These are phyloP conservation scores for Malassezia caprae DNA, from an alignment of 1,284 basidiomycete genomes.

Conservation along the genomic window DNA sequence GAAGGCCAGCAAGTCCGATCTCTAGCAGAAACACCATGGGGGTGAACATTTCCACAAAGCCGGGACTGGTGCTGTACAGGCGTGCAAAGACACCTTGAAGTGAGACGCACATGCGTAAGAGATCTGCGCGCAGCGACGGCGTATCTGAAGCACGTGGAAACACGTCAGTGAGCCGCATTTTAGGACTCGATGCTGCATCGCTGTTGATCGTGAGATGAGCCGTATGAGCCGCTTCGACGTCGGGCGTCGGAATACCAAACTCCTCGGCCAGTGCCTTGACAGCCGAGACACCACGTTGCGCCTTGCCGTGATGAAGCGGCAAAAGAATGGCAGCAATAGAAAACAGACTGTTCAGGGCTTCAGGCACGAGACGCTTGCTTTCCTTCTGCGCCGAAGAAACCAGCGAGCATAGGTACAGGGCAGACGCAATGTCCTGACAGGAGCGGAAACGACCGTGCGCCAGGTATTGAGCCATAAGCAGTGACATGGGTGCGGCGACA, in stretches of 20 bases:
- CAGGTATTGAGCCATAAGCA: conserved; percentile 86
- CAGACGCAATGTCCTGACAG: conserved; percentile 66
- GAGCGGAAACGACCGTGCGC: conserved; percentile 69
- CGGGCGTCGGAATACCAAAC: conserved; percentile 41
- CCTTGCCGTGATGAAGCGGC: conserved; percentile 36
- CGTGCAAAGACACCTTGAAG: conserved; percentile 27
- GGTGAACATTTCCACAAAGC: conserved; percentile 39
- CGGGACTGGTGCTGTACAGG: conserved; percentile 34
- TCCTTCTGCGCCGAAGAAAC: conserved; percentile 64
- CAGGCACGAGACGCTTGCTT: conserved; percentile 79
- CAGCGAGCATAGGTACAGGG: conserved; percentile 77
- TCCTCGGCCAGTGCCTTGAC: conserved; percentile 32
- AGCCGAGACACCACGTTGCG: not conserved
- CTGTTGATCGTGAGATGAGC: not conserved
- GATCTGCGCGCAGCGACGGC: conserved; percentile 9
- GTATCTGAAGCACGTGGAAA: conserved; percentile 3
- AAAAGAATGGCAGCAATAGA: conserved; percentile 64
- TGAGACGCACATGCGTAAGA: conserved; percentile 22
- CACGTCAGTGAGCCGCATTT: conserved; percentile 7
- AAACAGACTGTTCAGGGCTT: conserved; percentile 72
- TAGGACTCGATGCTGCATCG: not conserved
- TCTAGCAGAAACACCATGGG: conserved; percentile 24
- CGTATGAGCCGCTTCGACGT: conserved; percentile 29
- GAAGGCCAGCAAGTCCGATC: conserved; percentile 5
- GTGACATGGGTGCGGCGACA: conserved; percentile 71